A percentile compares a stretch with the other conserved stretches of the same genome.
phyloP scores from a whole-genome alignment of 1,284 basidiomycete species.

The Ceratobasidium theobromae region DNA sequence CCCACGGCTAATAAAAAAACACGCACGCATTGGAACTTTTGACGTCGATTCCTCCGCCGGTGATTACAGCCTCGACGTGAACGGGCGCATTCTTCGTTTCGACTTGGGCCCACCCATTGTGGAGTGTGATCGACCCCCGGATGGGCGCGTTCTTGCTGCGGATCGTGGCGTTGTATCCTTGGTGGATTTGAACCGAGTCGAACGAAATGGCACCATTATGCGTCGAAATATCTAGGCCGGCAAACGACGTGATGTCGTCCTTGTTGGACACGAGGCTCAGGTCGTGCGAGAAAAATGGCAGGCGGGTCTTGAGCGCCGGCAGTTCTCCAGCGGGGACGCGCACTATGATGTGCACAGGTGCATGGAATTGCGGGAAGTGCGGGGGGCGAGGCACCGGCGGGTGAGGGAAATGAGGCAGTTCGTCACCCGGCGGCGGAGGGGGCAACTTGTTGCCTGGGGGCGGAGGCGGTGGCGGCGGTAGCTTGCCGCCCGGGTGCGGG shows the following conservation, averaged over 20 bases:
- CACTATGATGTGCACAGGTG: background rate
- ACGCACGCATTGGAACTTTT: constrained; percentile 11
- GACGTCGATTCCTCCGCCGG: background rate
- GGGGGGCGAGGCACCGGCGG: background rate
- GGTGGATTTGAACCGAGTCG: background rate
- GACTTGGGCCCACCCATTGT: background rate
- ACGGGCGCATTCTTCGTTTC: constrained; percentile 15
- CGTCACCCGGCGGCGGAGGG: background rate
- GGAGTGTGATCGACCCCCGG: background rate
- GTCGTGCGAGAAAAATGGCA: constrained; percentile 26
- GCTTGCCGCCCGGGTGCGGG: background rate
- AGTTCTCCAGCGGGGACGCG: constrained; percentile 11
- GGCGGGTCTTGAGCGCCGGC: constrained; percentile 14
- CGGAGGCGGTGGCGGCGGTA: background rate
- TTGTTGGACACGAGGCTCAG: background rate
- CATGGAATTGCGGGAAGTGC: background rate
- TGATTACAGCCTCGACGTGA: background rate
- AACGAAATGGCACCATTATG: background rate
- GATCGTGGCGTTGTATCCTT: constrained; percentile 8
- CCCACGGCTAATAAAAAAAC: too few relatives aligned
- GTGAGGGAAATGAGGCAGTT: background rate
- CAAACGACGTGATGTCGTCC: background rate
- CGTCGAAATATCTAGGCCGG: constrained; percentile 2
- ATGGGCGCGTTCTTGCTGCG: constrained; percentile 20
- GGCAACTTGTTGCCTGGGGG: too few relatives aligned